Evolutionary conservation across 164 flowering plant genomes (phyloP).

Genomic region (Hamamelis virginiana): DNA sequence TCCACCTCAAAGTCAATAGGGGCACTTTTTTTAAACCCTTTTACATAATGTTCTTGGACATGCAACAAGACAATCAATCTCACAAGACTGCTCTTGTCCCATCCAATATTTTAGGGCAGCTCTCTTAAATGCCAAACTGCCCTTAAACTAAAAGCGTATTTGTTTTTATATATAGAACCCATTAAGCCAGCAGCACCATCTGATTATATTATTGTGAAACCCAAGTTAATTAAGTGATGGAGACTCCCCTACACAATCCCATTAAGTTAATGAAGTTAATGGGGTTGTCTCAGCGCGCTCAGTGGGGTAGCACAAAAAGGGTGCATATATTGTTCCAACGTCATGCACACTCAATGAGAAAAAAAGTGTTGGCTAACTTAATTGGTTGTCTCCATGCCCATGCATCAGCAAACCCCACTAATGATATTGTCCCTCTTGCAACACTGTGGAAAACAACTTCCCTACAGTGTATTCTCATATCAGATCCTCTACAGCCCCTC

Average conservation of each 20-base stretch:
- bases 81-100: background rate
- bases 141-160: background rate
- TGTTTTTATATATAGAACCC: no score
- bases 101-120: background rate
- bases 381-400: background rate
- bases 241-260: background rate
- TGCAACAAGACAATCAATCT: background rate
- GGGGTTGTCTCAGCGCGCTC: constrained; percentile 7
- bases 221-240: no score
- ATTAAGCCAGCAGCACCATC: no score
- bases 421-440: constrained; percentile 1
- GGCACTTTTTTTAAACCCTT: background rate
- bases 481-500: background rate
- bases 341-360: constrained; percentile 16
- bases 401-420: constrained; percentile 13
- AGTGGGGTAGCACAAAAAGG: constrained; percentile 15
- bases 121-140: background rate
- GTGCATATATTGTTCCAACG: constrained; percentile 11
- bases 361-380: background rate
- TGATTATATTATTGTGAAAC: no score
- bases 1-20: background rate
- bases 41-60: background rate
- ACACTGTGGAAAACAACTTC: constrained; percentile 12
- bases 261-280: background rate
- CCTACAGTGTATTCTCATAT: constrained; percentile 7